Evolutionary conservation across 441 rosid genomes (phyloP).

Genomic region (Corymbia calophylla): DNA sequence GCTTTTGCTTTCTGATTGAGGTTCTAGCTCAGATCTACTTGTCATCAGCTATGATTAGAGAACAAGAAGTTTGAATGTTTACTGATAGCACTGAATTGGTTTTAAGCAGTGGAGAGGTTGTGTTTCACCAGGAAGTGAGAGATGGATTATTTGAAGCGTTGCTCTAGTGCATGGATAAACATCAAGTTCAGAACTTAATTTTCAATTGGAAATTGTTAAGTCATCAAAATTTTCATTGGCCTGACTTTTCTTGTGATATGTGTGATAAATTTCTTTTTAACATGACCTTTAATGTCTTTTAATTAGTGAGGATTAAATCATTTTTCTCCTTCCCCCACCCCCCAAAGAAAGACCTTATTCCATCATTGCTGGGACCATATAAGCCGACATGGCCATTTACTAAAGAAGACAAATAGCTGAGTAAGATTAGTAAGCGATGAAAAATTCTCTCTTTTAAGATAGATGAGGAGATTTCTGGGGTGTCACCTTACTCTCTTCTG

Average conservation of each 20-base stretch:
- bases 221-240: background rate
- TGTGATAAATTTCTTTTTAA: background rate
- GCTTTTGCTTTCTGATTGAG: background rate
- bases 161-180: background rate
- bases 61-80: background rate
- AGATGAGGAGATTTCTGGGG: background rate
- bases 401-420: background rate
- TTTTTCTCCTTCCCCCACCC: background rate
- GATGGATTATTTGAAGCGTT: background rate
- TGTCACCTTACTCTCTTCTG: background rate
- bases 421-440: background rate
- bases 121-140: background rate
- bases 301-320: background rate
- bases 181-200: background rate
- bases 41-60: background rate
- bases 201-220: background rate
- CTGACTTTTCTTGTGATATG: background rate
- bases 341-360: background rate
- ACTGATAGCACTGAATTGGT: background rate
- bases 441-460: background rate
- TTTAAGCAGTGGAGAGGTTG: background rate
- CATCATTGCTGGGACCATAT: background rate
- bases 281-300: background rate
- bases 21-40: background rate
- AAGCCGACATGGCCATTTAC: background rate